Conservation (phyloP, 768 basidiomycete genomes). For the Amanita fuliginea region DNA sequence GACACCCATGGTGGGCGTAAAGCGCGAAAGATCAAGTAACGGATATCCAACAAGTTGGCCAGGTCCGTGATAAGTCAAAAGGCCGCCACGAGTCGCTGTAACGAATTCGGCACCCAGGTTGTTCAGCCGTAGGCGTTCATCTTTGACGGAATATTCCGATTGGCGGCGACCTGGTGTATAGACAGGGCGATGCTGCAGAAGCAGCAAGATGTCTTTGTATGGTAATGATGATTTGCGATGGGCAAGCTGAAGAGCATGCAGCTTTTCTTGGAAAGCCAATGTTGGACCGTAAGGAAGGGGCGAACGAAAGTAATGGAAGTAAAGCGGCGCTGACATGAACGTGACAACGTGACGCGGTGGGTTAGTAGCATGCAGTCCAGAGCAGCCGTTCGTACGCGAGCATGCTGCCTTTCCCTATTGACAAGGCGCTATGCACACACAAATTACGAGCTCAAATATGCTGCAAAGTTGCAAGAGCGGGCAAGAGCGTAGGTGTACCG, state of each 20-base stretch:
- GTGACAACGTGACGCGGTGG: conserved; percentile 4
- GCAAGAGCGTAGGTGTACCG: conserved; percentile 45
- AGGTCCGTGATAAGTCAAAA: conserved; percentile 95
- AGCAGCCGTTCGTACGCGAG: background rate
- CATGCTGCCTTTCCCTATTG: background rate
- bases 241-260: conserved; percentile 56
- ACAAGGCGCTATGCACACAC: background rate
- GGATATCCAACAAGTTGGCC: conserved; percentile 97
- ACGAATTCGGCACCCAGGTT: conserved; percentile 82
- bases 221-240: conserved; percentile 24
- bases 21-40: conserved; percentile 77
- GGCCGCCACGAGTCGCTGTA: conserved; percentile 74
- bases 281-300: conserved; percentile 70
- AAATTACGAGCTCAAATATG: conserved; percentile 43
- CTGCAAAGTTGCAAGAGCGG: conserved; percentile 52
- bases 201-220: conserved; percentile 57
- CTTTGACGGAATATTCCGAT: conserved; percentile 41
- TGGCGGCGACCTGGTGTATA: conserved; percentile 94
- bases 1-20: conserved; percentile 57
- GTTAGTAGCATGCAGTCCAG: no score
- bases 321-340: conserved; percentile 37
- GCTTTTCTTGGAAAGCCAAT: conserved; percentile 56
- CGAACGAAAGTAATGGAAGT: conserved; percentile 67
- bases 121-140: conserved; percentile 55
- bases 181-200: conserved; percentile 87